phyloP scores from a whole-genome alignment of 2,329 filamentous ascomycete genomes.

The Microdochium nivale region DNA sequence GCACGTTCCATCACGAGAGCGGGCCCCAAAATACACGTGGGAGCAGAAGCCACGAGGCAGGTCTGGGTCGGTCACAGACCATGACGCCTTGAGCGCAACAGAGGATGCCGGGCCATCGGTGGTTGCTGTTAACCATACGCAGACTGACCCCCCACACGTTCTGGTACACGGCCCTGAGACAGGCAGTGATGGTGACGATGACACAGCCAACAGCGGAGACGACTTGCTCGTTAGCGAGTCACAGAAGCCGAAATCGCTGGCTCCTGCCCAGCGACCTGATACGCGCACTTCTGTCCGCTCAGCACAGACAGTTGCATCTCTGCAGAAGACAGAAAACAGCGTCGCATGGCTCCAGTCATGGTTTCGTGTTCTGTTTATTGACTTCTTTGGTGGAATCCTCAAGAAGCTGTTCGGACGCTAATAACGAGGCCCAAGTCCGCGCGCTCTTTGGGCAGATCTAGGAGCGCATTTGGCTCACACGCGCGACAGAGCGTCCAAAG shows the following conservation, averaged over 20 bases:
- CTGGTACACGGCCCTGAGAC: background rate
- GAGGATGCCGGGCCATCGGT: background rate
- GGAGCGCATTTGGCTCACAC: background rate
- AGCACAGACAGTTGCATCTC: background rate
- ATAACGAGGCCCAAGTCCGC: background rate
- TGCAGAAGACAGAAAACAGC: background rate
- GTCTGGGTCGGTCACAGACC: background rate
- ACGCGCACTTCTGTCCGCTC: background rate
- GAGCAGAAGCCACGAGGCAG: background rate
- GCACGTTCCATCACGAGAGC: slow-evolving; percentile 4
- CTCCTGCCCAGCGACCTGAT: background rate
- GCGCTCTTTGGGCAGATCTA: background rate
- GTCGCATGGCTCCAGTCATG: background rate
- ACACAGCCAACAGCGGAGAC: background rate
- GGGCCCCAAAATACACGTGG: background rate
- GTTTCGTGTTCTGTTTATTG: background rate
- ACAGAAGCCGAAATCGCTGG: background rate
- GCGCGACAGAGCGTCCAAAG: too few relatives aligned
- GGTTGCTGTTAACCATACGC: background rate
- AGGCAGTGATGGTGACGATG: background rate
- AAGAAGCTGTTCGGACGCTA: background rate
- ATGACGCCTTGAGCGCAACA: background rate
- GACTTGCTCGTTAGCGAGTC: background rate
- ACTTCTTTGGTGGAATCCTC: background rate
- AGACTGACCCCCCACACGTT: background rate